Conservation (phyloP, 2,329 filamentous ascomycete species). For the Bertia moriformis region DNA sequence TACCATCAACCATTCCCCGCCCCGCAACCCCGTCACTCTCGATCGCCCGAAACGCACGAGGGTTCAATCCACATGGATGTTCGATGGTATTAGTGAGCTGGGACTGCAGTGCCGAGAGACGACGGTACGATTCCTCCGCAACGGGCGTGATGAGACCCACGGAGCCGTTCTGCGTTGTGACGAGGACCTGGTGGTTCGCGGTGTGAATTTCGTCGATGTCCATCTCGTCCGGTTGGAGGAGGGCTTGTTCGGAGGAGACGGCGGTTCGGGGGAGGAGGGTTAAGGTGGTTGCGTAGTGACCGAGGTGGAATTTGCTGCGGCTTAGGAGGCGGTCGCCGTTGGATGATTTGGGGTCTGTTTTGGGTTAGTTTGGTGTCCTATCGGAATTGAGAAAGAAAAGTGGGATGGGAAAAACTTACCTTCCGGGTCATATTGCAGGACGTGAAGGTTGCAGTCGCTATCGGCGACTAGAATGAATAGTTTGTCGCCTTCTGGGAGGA, state of each 20-base stretch:
- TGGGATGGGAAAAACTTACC: constrained; percentile 17
- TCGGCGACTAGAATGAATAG: constrained; percentile 48
- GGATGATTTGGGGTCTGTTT: constrained; percentile 45
- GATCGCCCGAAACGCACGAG: constrained; percentile 39
- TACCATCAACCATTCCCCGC: background rate
- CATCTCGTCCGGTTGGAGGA: constrained; percentile 7
- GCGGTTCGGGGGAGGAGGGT: constrained; percentile 38
- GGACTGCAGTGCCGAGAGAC: constrained; percentile 43
- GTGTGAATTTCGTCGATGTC: constrained; percentile 20
- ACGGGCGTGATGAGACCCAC: constrained; percentile 44
- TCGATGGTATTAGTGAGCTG: constrained; percentile 44
- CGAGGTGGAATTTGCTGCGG: constrained; percentile 49
- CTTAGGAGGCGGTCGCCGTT: constrained; percentile 46
- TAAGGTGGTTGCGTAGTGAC: constrained; percentile 37
- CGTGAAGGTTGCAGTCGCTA: constrained; percentile 45
- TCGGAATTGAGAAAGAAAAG: constrained; percentile 2
- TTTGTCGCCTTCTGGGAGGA: constrained; percentile 45
- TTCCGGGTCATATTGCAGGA: constrained; percentile 56
- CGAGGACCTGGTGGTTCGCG: constrained; percentile 22
- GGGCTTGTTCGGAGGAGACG: constrained; percentile 19
- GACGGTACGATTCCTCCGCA: constrained; percentile 42
- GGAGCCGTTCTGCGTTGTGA: constrained; percentile 37
- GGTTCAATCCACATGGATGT: constrained; percentile 44
- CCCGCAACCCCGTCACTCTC: constrained; percentile 1
- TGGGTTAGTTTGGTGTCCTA: constrained; percentile 3